Evolutionary conservation across 805 yeast genomes (phyloP).

Genomic region (Hanseniaspora meyeri): DNA sequence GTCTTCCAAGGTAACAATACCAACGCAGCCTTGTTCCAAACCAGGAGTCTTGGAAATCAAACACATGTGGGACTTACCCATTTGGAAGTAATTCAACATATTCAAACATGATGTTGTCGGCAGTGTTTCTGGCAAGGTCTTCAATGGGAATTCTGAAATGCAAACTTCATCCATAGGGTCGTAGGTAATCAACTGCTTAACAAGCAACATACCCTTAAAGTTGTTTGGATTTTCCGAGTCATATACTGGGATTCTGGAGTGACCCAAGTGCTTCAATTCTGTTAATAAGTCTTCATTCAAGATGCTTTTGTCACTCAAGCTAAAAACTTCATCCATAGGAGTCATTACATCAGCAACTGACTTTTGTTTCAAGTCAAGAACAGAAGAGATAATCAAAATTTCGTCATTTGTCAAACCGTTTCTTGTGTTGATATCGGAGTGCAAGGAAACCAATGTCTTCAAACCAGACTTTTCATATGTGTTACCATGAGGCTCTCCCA

Average conservation of each 20-base stretch:
- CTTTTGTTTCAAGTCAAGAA: conserved; percentile 84
- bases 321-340: conserved; percentile 79
- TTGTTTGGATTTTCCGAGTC: conserved; percentile 78
- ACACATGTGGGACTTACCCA: conserved; percentile 96
- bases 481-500: conserved; percentile 95
- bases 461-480: conserved; percentile 85
- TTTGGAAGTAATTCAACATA: conserved; percentile 90
- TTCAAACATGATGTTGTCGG: conserved; percentile 87
- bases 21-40: conserved; percentile 66
- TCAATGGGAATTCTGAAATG: conserved; percentile 84
- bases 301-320: conserved; percentile 70
- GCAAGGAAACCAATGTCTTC: conserved; percentile 85
- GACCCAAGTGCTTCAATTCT: conserved; percentile 85
- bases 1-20: conserved; percentile 87
- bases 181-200: conserved; percentile 80
- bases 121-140: conserved; percentile 89
- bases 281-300: conserved; percentile 77
- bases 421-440: conserved; percentile 73
- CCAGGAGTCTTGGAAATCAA: conserved; percentile 83
- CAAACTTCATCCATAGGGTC: conserved; percentile 95
- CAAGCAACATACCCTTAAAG: conserved; percentile 89
- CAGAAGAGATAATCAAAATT: conserved; percentile 90
- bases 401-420: conserved; percentile 76
- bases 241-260: conserved; percentile 88
- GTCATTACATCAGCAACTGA: conserved; percentile 83